These are phyloP conservation scores for Vitis rupestris DNA, from an alignment of 164 flowering plant species.

Conservation along the genomic window DNA sequence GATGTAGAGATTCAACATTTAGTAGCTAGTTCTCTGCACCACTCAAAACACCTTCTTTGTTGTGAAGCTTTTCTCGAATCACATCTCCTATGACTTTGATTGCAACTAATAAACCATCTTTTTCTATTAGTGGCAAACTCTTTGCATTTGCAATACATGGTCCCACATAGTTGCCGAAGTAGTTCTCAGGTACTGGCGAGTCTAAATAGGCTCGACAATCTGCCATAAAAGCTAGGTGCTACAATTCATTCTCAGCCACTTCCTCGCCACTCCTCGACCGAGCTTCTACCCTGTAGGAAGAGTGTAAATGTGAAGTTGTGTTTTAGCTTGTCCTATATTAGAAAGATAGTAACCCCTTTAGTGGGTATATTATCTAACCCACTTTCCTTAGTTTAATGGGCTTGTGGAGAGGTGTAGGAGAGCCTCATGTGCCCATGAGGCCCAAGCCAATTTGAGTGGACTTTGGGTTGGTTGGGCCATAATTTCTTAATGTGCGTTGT, in stretches of 20 bases:
- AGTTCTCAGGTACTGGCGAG: constrained; percentile 21
- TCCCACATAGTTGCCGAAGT: constrained; percentile 31
- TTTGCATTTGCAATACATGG: background rate
- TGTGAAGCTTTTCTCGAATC: constrained; percentile 1
- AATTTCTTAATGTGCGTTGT: too few relatives aligned
- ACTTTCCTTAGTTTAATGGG: too few relatives aligned
- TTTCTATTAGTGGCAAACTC: constrained; percentile 11
- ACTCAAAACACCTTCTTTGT: background rate
- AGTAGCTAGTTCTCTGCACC: background rate
- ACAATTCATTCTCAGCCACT: background rate
- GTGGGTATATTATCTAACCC: too few relatives aligned
- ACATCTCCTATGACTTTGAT: constrained; percentile 21
- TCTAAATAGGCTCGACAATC: constrained; percentile 25
- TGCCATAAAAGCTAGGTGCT: constrained; percentile 10
- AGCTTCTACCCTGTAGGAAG: constrained; percentile 3
- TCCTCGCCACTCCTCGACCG: background rate
- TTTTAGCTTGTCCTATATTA: too few relatives aligned
- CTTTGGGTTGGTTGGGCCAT: too few relatives aligned
- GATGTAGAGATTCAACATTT: too few relatives aligned
- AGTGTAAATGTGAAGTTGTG: too few relatives aligned
- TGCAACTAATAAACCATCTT: constrained; percentile 20
- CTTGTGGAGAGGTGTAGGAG: too few relatives aligned
- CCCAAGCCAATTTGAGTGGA: too few relatives aligned
- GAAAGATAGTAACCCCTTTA: too few relatives aligned
- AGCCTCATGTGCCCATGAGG: too few relatives aligned